A percentile compares a stretch with the other conserved stretches of the same genome.
Conservation (phyloP, 2,329 filamentous ascomycete species). For the Fusarium sp. region DNA sequence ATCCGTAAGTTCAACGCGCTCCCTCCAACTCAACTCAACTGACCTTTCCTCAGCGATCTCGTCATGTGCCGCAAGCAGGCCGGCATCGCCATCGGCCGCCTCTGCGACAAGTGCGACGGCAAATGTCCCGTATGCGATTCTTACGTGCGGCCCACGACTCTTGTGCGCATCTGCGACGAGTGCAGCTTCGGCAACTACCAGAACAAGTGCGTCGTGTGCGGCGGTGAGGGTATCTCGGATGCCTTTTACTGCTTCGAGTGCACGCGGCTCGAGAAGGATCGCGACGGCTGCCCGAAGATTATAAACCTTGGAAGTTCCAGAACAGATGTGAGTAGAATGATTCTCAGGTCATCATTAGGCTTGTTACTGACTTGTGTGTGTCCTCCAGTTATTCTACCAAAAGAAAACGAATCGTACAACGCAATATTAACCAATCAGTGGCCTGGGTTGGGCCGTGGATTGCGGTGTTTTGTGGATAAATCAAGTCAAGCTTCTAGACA, state of each 20-base stretch:
- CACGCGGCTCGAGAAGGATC: constrained; percentile 94
- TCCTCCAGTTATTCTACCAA: constrained; percentile 69
- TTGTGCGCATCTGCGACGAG: constrained; percentile 98
- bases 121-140: constrained; percentile 99
- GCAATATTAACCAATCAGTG: constrained; percentile 63
- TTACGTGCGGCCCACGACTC: constrained; percentile 96
- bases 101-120: constrained; percentile 99
- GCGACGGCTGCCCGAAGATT: constrained; percentile 98
- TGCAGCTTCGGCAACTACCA: constrained; percentile 99
- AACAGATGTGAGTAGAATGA: constrained; percentile 78
- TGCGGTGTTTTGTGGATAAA: constrained; percentile 27
- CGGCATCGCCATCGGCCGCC: constrained; percentile 96
- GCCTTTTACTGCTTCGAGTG: constrained; percentile 99
- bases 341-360: background rate
- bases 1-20: constrained; percentile 73
- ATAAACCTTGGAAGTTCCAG: constrained; percentile 96
- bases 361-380: background rate
- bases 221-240: constrained; percentile 97
- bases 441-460: constrained; percentile 61
- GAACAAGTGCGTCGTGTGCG: constrained; percentile 99
- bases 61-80: constrained; percentile 99
- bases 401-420: constrained; percentile 73
- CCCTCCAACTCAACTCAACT: constrained; percentile 32
- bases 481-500: constrained; percentile 21
- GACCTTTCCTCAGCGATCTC: constrained; percentile 75